Conservation (phyloP, 2,329 filamentous ascomycete genomes). For the Trichoderma harzianum region DNA sequence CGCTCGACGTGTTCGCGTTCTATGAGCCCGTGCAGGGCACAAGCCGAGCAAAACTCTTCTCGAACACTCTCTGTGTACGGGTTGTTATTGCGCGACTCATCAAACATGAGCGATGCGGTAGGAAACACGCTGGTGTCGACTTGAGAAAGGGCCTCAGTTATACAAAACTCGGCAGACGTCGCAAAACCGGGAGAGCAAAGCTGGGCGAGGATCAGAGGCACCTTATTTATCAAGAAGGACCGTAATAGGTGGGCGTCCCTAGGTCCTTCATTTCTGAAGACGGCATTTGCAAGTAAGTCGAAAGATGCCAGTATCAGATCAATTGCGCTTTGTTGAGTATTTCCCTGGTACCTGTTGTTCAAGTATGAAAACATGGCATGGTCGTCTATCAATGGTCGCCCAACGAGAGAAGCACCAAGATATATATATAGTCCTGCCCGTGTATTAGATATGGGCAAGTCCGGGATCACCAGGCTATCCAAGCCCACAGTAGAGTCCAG, state of each 20-base stretch:
- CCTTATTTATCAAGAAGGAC: constrained; percentile 76
- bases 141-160: constrained; percentile 69
- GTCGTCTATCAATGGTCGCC: constrained; percentile 81
- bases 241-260: constrained; percentile 69
- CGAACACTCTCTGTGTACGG: constrained; percentile 57
- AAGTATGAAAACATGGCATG: constrained; percentile 73
- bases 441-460: constrained; percentile 70
- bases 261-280: constrained; percentile 60
- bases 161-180: constrained; percentile 68
- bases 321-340: constrained; percentile 71
- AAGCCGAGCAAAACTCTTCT: constrained; percentile 82
- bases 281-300: constrained; percentile 82
- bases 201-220: constrained; percentile 53
- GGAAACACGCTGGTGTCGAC: constrained; percentile 76
- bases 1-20: constrained; percentile 72
- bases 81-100: constrained; percentile 55
- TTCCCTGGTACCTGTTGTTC: constrained; percentile 80
- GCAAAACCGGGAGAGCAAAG: constrained; percentile 65
- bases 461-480: constrained; percentile 54
- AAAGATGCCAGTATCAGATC: constrained; percentile 87
- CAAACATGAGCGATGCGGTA: constrained; percentile 57
- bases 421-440: constrained; percentile 83
- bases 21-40: constrained; percentile 82
- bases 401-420: constrained; percentile 75
- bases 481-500: constrained; percentile 55